Conservation (phyloP, 306 rosid species). For the Betula pendula region DNA sequence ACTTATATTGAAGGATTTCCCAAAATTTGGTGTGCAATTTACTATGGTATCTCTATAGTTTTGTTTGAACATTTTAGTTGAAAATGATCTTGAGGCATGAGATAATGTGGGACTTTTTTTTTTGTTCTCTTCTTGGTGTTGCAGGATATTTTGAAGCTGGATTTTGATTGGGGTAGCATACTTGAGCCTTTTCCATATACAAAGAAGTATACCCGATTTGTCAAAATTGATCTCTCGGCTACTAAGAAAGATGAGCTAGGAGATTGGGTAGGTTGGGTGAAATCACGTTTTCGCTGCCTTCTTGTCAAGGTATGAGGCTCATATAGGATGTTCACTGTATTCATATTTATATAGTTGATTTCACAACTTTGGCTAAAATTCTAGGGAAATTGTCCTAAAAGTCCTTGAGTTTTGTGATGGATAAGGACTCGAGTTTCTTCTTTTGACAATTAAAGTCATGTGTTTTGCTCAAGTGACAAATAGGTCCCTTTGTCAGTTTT, state of each 20-base stretch:
- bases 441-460: too few species aligned
- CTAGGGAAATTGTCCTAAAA: neutral
- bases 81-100: constrained; percentile 1
- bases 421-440: too few species aligned
- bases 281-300: constrained; percentile 46
- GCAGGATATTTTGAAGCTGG: constrained; percentile 40
- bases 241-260: constrained; percentile 31
- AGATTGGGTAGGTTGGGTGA: constrained; percentile 51
- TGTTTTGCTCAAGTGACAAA: too few species aligned
- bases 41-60: neutral
- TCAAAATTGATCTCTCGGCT: constrained; percentile 42
- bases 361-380: neutral
- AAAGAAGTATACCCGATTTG: constrained; percentile 29
- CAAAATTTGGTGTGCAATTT: constrained; percentile 4
- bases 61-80: constrained; percentile 3
- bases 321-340: constrained; percentile 9
- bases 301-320: constrained; percentile 37
- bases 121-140: constrained; percentile 19
- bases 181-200: constrained; percentile 40
- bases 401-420: too few species aligned
- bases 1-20: neutral
- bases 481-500: too few species aligned
- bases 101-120: neutral
- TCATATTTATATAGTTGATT: neutral
- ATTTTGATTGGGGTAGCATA: constrained; percentile 41